Evolutionary conservation across 768 basidiomycete species (phyloP), one percentile per base, ranked within the genome.

Genomic region (Ramaria sp.): DNA sequence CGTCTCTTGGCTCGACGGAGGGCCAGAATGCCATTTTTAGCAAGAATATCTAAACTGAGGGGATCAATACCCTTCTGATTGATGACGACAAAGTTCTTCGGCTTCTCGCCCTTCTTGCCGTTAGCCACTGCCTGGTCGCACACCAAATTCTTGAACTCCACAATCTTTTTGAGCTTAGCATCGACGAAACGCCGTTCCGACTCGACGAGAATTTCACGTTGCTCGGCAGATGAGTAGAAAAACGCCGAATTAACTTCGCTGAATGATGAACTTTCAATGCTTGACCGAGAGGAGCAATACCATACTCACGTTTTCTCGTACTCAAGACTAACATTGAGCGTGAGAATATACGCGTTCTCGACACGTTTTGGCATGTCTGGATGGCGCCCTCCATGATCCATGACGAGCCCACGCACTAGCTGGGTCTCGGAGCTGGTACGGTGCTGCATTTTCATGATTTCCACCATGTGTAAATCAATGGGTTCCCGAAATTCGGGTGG

Each of bases 401-500:
- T 78, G 46, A 99, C 96, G 58, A 99, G 78, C 37, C 96, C 96
- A 63, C 90, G 87, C 65, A 99, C 76, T 39, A 99, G 82, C 68
- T 96, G 89, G 31, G 96, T 99, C 71, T 99, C 96, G 22, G 91
- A 92, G 60, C 96, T 92, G 43, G 88, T 94, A 65, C 94, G 88
- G 73, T 99, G 96, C 70, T 96, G 95, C 96, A 99, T 99, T 76
- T 98, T 98, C 96, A 98, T 98, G 60, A 98, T 85, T 73, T 99
- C 96, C 52, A 99, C 76, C 96, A 99, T 99, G 73, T 98, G 95
- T 57, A 99, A 77, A 75, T 99, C 96, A 67, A 98, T 94, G 51
- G 94, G 92, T 63, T 93, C 85, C 53, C 78, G 79, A 77, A 81
- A 87, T 63, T 83, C 81, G 15, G 42, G 17, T 49, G 45, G 46